These are phyloP conservation scores for Boletus rubropictus DNA, from an alignment of 768 basidiomycete genomes.

Conservation along the genomic window DNA sequence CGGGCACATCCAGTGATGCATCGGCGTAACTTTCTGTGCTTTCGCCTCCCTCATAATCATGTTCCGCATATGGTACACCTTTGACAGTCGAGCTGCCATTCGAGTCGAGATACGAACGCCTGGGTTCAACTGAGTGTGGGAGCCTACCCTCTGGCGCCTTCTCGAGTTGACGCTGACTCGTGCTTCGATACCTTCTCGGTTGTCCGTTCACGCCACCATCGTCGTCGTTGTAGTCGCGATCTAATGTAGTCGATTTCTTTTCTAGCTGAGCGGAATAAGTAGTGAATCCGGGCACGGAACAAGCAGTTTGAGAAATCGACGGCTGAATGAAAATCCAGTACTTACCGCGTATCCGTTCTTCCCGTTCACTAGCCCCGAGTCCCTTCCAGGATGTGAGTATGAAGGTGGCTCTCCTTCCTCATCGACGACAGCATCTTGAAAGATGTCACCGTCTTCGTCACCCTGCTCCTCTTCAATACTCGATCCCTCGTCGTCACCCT, in stretches of 20 bases:
- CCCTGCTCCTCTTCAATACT: conserved; percentile 40
- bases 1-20: conserved; percentile 18
- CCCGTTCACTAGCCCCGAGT: conserved; percentile 37
- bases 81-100: conserved; percentile 10
- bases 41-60: conserved; percentile 8
- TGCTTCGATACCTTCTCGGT: conserved; percentile 32
- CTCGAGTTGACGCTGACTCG: conserved; percentile 61
- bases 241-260: conserved; percentile 33
- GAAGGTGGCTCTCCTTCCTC: conserved; percentile 54
- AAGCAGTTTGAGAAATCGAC: not conserved
- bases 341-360: conserved; percentile 61
- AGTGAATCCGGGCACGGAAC: conserved; percentile 1
- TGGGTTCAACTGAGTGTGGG: conserved; percentile 25
- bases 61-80: conserved; percentile 7
- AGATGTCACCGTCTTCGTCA: conserved; percentile 46
- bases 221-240: not conserved
- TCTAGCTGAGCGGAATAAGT: conserved; percentile 36
- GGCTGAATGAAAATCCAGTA: conserved; percentile 8
- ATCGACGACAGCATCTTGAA: conserved; percentile 33
- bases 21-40: conserved; percentile 1
- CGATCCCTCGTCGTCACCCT: conserved; percentile 53
- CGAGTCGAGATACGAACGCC: conserved; percentile 1
- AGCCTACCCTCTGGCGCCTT: conserved; percentile 62
- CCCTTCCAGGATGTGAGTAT: conserved; percentile 47
- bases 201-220: not conserved